Conservation (phyloP, 306 rosid genomes). For the Gillenia trifoliata region DNA sequence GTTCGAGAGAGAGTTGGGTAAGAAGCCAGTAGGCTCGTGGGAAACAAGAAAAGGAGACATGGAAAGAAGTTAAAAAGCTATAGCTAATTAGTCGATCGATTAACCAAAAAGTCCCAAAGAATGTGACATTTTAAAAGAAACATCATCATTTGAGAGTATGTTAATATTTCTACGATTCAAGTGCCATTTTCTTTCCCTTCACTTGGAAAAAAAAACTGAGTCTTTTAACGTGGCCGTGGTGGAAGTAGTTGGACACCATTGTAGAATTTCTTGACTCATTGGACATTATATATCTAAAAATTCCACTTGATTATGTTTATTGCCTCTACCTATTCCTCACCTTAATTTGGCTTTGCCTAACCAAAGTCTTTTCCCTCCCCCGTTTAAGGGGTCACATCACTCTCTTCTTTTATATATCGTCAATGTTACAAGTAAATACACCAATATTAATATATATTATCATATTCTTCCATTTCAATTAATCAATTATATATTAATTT, state of each 20-base stretch:
- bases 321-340: neutral
- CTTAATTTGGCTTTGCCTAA: neutral
- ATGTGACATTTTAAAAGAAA: neutral
- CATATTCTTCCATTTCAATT: neutral
- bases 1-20: constrained; percentile 1
- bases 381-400: neutral
- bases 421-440: neutral
- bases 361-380: neutral
- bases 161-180: constrained; percentile 5
- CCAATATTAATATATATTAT: neutral
- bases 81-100: neutral
- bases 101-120: constrained; percentile 3
- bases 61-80: neutral
- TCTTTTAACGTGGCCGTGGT: constrained; percentile 35
- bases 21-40: constrained; percentile 24
- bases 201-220: constrained; percentile 18
- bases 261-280: neutral
- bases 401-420: neutral
- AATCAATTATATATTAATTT: no score
- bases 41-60: constrained; percentile 15
- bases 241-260: constrained; percentile 12
- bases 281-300: neutral
- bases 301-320: neutral
- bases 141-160: neutral
- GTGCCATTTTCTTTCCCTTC: neutral